Evolutionary conservation across 2,329 filamentous ascomycete genomes (phyloP).

Genomic region (Fusarium anthophilum): DNA sequence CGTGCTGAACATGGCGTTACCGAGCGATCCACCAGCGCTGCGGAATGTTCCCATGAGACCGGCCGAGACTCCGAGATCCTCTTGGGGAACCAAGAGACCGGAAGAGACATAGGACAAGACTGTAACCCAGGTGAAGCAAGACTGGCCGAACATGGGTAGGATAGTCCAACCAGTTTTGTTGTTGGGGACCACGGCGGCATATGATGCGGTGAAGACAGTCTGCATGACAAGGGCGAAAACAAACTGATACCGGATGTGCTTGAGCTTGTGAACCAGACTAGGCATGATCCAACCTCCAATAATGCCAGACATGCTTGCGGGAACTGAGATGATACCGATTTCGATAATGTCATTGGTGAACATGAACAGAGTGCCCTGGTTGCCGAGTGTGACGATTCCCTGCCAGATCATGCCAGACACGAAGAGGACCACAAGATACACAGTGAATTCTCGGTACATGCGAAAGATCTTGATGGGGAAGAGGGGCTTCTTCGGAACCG

Average conservation of each 20-base stretch:
- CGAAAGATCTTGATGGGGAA: conserved; percentile 5
- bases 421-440: conserved; percentile 4
- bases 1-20: conserved; percentile 18
- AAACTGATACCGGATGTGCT: conserved; percentile 14
- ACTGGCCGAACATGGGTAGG: conserved; percentile 8
- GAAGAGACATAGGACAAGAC: conserved; percentile 9
- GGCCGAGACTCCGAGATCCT: conserved; percentile 4
- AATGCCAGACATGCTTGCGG: not conserved
- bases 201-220: conserved; percentile 1
- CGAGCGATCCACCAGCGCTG: conserved; percentile 9
- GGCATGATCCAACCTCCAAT: conserved; percentile 19
- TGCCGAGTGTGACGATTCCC: not conserved
- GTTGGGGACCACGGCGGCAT: not conserved
- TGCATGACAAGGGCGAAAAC: conserved; percentile 3
- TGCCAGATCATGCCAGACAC: conserved; percentile 15
- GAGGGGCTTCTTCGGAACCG: not conserved
- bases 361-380: conserved; percentile 9
- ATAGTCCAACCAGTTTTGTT: not conserved
- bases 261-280: conserved; percentile 7
- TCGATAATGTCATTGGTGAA: conserved; percentile 4
- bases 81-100: not conserved
- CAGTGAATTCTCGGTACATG: conserved; percentile 9
- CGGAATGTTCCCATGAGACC: conserved; percentile 13
- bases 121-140: conserved; percentile 9
- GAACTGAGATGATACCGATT: conserved; percentile 1